phyloP scores from a whole-genome alignment of 768 basidiomycete species.

The Lactifluus pinguis region DNA sequence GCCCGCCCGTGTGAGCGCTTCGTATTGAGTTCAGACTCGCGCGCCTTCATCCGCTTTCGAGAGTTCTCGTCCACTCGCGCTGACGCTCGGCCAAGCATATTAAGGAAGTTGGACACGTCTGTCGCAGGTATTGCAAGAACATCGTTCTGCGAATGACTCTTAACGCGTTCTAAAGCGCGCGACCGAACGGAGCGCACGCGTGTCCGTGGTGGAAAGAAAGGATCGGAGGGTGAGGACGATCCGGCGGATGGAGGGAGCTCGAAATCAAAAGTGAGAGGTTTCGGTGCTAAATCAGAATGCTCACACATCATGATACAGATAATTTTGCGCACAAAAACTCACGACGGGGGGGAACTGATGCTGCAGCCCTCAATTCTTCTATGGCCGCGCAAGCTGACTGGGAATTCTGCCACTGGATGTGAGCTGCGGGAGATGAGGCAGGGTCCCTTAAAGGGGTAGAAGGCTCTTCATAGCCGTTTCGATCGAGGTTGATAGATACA shows the following conservation, averaged over 20 bases:
- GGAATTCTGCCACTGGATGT: conserved; percentile 16
- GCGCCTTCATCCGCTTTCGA: conserved; percentile 8
- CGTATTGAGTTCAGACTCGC: not conserved
- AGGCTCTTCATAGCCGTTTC: not conserved
- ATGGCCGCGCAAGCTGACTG: conserved; percentile 14
- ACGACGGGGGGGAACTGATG: conserved; percentile 7
- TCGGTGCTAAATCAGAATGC: not conserved
- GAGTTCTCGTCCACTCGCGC: conserved; percentile 13
- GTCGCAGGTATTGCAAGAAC: not conserved
- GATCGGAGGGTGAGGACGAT: conserved; percentile 1
- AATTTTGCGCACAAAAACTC: not conserved
- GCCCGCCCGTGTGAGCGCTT: not conserved
- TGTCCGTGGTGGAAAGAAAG: not conserved
- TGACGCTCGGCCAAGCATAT: conserved; percentile 13
- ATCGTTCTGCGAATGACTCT: conserved; percentile 7
- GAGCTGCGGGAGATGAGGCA: not conserved
- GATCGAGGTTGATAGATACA: conserved; percentile 4
- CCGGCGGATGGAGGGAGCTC: conserved; percentile 5
- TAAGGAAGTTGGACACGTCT: conserved; percentile 5
- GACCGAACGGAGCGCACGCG: not conserved
- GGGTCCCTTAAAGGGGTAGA: conserved; percentile 9
- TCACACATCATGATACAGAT: not conserved
- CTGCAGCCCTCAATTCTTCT: conserved; percentile 10
- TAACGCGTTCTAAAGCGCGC: not conserved
- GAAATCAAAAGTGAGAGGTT: conserved; percentile 11